Conservation (phyloP, 2,329 filamentous ascomycete genomes). For the Paracoccidioides brasiliensis region DNA sequence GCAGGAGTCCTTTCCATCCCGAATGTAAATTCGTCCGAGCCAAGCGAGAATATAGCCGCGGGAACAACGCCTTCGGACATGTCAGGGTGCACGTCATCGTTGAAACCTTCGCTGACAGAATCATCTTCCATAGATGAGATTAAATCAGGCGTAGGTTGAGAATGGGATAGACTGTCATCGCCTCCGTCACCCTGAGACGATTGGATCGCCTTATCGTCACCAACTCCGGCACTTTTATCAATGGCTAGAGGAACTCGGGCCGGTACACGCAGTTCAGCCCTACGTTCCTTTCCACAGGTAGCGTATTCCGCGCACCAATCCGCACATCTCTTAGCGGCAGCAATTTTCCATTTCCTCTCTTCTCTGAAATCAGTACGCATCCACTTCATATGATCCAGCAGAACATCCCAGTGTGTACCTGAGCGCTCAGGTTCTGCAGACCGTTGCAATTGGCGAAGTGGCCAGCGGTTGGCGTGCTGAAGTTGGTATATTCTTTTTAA, state of each 20-base stretch:
- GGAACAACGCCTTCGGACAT: conserved; percentile 42
- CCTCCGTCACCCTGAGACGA: conserved; percentile 24
- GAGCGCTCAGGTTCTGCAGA: conserved; percentile 67
- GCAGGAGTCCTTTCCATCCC: conserved; percentile 59
- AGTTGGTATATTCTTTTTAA: conserved; percentile 77
- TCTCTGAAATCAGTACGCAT: conserved; percentile 94
- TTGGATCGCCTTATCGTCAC: conserved; percentile 15
- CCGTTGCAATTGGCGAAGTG: conserved; percentile 74
- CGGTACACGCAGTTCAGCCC: conserved; percentile 55
- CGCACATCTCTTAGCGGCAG: conserved; percentile 66
- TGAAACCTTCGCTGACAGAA: conserved; percentile 35
- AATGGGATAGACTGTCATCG: conserved; percentile 20
- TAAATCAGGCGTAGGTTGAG: conserved; percentile 53
- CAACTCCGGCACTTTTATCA: conserved; percentile 14
- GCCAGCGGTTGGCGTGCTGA: conserved; percentile 87
- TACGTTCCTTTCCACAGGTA: conserved; percentile 48
- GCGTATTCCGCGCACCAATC: conserved; percentile 76
- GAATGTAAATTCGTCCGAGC: conserved; percentile 70
- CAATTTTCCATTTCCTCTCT: conserved; percentile 86
- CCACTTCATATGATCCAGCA: conserved; percentile 91
- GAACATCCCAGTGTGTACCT: conserved; percentile 68
- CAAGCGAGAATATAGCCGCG: conserved; percentile 70
- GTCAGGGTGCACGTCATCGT: conserved; percentile 33
- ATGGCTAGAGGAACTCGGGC: conserved; percentile 32
- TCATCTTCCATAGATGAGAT: conserved; percentile 52